Percentiles rank a stretch among this genome's conserved stretches.
These are phyloP conservation scores for Seminavis robusta DNA, from an alignment of 108 stramenopile species.

Conservation along the genomic window DNA sequence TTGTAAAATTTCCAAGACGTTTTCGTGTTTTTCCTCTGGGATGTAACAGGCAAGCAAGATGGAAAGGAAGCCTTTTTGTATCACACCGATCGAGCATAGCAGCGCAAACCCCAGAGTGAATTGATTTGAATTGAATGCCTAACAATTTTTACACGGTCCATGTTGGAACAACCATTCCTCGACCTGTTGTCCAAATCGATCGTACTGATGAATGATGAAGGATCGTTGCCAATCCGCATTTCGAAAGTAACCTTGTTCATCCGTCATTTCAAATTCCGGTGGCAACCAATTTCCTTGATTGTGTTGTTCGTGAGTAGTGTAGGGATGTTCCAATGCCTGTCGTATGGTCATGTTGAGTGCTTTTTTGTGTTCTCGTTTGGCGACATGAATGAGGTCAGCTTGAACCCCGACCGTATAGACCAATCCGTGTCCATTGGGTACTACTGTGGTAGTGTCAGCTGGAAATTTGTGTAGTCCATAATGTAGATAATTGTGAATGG, in stretches of 20 bases:
- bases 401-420: constrained; percentile 24
- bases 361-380: too few species aligned
- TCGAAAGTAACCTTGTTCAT: constrained; percentile 7
- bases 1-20: too few species aligned
- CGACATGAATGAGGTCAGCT: constrained; percentile 2
- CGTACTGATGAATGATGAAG: constrained; percentile 14
- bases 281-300: constrained; percentile 4
- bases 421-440: constrained; percentile 27
- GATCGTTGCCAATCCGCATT: constrained; percentile 5
- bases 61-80: too few species aligned
- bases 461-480: constrained; percentile 52
- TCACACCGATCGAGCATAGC: too few species aligned
- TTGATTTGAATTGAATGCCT: too few species aligned
- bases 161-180: constrained; percentile 5
- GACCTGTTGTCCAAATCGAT: constrained; percentile 9
- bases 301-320: neutral
- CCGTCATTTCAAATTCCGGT: constrained; percentile 1
- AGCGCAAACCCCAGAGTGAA: too few species aligned
- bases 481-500: constrained; percentile 78
- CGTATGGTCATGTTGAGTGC: neutral
- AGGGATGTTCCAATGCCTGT: neutral
- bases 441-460: constrained; percentile 32
- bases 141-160: too few species aligned
- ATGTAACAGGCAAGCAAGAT: too few species aligned
- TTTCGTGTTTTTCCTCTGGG: too few species aligned